phyloP scores from a whole-genome alignment of 345 rosid genomes.

The Passiflora organensis region DNA sequence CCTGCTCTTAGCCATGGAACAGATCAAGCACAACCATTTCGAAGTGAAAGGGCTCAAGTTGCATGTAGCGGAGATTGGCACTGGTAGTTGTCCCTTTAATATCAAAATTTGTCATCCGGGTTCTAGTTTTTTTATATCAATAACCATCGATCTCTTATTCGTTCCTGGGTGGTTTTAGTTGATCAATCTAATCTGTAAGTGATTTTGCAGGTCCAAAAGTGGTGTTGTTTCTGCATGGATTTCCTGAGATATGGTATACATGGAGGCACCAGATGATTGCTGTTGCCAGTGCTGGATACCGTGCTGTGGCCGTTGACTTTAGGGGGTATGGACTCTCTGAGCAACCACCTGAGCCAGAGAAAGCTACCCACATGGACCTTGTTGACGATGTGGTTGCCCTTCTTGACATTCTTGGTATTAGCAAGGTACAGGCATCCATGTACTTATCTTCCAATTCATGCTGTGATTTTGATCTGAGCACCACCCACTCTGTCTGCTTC shows the following conservation, averaged over 20 bases:
- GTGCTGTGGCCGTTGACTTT: conserved; percentile 36
- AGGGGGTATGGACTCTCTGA: conserved; percentile 45
- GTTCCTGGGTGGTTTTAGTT: not conserved
- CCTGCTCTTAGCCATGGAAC: conserved; percentile 29
- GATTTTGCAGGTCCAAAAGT: conserved; percentile 11
- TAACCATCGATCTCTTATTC: not conserved
- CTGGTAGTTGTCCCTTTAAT: conserved; percentile 16
- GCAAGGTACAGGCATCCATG: conserved; percentile 23
- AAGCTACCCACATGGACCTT: conserved; percentile 26
- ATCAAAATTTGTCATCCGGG: not conserved
- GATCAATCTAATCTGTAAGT: no score
- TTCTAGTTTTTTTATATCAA: not conserved
- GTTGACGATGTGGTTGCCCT: conserved; percentile 31
- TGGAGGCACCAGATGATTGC: conserved; percentile 44
- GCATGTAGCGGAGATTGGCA: conserved; percentile 47
- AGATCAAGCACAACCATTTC: conserved; percentile 37
- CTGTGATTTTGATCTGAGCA: not conserved
- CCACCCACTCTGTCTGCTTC: not conserved
- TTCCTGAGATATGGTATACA: conserved; percentile 42
- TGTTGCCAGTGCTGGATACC: conserved; percentile 28
- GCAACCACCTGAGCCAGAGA: conserved; percentile 37
- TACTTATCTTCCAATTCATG: not conserved
- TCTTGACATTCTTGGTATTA: conserved; percentile 26
- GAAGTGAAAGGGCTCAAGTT: conserved; percentile 38
- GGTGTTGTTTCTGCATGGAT: conserved; percentile 39